phyloP scores from a whole-genome alignment of 768 basidiomycete genomes.

The Favolaschia claudopus region DNA sequence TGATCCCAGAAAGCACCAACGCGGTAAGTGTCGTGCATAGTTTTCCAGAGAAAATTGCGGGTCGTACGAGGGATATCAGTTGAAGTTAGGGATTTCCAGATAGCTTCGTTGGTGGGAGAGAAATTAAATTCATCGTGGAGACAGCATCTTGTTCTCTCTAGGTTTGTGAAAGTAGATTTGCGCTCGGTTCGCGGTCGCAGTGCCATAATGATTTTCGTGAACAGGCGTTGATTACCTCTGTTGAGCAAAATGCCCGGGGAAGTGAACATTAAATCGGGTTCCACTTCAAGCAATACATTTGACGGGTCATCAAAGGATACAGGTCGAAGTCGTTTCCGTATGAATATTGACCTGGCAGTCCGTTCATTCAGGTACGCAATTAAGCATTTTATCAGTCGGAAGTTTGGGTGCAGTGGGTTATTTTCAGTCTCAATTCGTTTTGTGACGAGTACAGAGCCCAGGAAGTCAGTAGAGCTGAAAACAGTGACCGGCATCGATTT shows the following conservation, averaged over 20 bases:
- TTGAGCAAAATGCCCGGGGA: neutral
- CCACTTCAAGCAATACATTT: neutral
- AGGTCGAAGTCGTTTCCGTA: neutral
- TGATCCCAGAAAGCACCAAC: conserved; percentile 5
- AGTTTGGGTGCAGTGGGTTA: neutral
- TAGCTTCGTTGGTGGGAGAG: neutral
- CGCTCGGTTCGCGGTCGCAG: neutral
- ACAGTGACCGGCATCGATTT: neutral
- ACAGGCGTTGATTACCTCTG: neutral
- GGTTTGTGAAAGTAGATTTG: neutral
- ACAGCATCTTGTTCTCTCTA: neutral
- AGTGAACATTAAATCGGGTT: neutral
- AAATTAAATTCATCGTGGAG: neutral
- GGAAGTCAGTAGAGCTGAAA: neutral
- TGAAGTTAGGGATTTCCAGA: conserved; percentile 5
- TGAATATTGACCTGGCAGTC: neutral
- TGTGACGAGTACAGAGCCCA: neutral
- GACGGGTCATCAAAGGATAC: no score
- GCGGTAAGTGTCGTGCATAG: conserved; percentile 7
- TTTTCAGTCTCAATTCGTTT: neutral
- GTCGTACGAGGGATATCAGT: neutral
- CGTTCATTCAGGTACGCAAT: conserved; percentile 3
- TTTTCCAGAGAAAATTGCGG: conserved; percentile 11
- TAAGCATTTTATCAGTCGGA: neutral
- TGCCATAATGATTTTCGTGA: neutral